Percentiles rank a stretch among this genome's conserved stretches.
Evolutionary conservation across 805 yeast species (phyloP).

Genomic region (Tetrapisispora nanseiensis): DNA sequence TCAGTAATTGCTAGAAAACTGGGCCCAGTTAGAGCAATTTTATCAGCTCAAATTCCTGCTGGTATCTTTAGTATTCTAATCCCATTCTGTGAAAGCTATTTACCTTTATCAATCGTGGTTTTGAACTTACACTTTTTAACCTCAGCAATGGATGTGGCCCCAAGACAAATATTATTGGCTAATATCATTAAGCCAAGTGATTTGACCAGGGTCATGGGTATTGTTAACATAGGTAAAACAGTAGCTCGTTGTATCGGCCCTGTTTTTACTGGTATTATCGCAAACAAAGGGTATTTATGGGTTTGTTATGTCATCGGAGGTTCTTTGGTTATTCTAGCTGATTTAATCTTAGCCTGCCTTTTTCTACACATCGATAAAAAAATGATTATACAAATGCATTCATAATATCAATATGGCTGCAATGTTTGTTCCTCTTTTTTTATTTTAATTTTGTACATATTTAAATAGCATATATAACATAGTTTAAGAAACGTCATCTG

Average conservation of each 20-base stretch:
- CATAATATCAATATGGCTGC: neutral
- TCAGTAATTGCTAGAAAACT: constrained; percentile 52
- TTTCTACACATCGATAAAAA: constrained; percentile 29
- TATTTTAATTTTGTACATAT: neutral
- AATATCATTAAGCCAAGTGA: constrained; percentile 54
- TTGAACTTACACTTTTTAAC: constrained; percentile 51
- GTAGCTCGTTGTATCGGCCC: constrained; percentile 81
- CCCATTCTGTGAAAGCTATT: constrained; percentile 35
- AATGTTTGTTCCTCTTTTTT: neutral
- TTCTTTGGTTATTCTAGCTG: constrained; percentile 36
- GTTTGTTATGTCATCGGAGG: constrained; percentile 45
- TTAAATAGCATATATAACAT: neutral
- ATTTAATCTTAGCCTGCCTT: constrained; percentile 24
- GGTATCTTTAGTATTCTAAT: constrained; percentile 49
- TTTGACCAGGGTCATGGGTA: constrained; percentile 69
- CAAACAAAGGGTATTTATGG: constrained; percentile 39
- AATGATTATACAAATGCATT: constrained; percentile 17
- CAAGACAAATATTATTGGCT: constrained; percentile 73
- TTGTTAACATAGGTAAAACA: constrained; percentile 80
- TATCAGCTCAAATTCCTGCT: constrained; percentile 69
- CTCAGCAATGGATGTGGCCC: constrained; percentile 83
- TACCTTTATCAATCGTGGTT: constrained; percentile 39
- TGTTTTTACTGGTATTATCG: constrained; percentile 63
- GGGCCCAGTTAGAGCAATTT: constrained; percentile 75
- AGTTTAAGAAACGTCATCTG: neutral